Base-by-base conservation (phyloP, 2,329 filamentous ascomycete species). In the Diplodia corticola region DNA sequence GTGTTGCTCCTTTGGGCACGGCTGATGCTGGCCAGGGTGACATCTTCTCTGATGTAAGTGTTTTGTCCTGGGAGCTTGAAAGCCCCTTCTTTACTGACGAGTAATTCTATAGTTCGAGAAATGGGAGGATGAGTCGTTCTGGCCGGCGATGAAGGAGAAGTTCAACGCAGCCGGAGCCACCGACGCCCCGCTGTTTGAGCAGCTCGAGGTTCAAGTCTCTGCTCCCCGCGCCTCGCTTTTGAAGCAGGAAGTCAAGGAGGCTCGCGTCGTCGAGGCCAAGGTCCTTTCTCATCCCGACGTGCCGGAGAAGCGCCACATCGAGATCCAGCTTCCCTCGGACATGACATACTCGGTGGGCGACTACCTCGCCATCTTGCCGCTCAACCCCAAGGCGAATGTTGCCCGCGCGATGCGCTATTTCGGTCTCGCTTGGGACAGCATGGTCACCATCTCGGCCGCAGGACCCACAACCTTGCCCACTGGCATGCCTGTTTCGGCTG, bases 291-390 rank as follows among this genome's bases (percentile, higher is more conserved):
- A 69, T 1, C 69, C 72, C 22, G 72, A 72, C 10, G 71, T 64
- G 15, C 66, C 65, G 0, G 67, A 69, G 28, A 71, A 73, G 40
- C 69, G 70, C 48, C 73, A 75, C 54, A 68, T 73, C 50, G 67
- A 74, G 49, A 70, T 74, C 33, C 65, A 71, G 51, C 70, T 74
- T 7, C 80, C 80, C 0, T 76, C 76, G 1, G 78, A 75, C 7
- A 78, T 87, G 81, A 83, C 82, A 0, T 94, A 93, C 77, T 83
- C 85, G 46, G 85, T 89, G 1, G 91, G 91, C 15, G 91, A 94
- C 73, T 94, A 95, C 73, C 83, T 94, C 0, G 89, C 89, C 0
- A 81, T 93, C 2, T 80, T 93, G 1, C 91, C 91, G 0, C 78
- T 91, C 33, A 94, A 94, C 74, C 86, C 87, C 1, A 82, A 82